Evolutionary conservation across 345 rosid species (phyloP), one percentile per base, ranked within the genome.

Genomic region (Brassica cretica): DNA sequence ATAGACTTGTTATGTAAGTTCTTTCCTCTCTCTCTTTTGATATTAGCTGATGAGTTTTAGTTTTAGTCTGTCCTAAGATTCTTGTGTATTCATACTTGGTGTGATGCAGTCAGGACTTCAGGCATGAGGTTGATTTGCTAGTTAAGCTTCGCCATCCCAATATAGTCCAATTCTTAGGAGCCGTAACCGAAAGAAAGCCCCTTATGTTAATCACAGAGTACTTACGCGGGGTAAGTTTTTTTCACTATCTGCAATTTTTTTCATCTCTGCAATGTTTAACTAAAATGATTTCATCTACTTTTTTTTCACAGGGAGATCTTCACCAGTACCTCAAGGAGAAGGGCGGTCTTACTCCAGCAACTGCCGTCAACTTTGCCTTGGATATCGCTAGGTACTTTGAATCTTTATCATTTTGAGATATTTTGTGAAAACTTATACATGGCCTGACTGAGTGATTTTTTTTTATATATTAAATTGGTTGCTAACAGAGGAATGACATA

Each of bases 61-160:
- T 27, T 27, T 27, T 55, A 8, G 64, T 29, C 39, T 75, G 21
- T 65, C n/a, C 56, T 65, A 6, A 61, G 53, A 66, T 46, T 68
- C 8, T 61, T 63, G 35, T 68, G 66, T 53, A 56, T 51, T 68
- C 25, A 14, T 66, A 30, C 35, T 49, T 72, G 21, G 1, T 76
- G 11, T 66, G 76, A 70, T 82, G 72, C 97, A 95, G 99, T 76
- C 98, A 93, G 87, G 99, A 95, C 85, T 95, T 95, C 87, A 92
- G 99, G 84, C 99, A 93, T 82, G 99, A 95, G 85, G 98, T 93
- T 78, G 90, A 89, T 80, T 86, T 95, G 84, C 91, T 95, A 65
- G 98, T 95, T 79, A 93, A 95, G 89, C 98, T 95, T 85, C 94
- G 99, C 49, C 99, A 95, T 84, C 99, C 99, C n/a, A 95, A 95